These are phyloP conservation scores for Solanum neorickii DNA, from an alignment of 257 asterid genomes.

Conservation along the genomic window DNA sequence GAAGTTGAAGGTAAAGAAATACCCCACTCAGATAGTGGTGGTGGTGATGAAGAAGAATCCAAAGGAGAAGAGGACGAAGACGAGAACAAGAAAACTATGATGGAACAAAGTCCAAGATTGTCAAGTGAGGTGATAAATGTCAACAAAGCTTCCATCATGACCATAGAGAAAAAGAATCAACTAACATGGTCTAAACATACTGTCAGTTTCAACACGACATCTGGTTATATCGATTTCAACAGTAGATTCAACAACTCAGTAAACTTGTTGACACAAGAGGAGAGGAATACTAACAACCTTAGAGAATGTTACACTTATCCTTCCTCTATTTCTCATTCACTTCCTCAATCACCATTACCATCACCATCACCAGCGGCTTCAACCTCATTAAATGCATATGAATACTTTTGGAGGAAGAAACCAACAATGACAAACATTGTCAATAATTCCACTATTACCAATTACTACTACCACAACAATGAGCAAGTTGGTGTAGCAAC, in stretches of 20 bases:
- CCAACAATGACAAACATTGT: slow-evolving; percentile 6
- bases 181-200: slow-evolving; percentile 25
- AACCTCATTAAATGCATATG: slow-evolving; percentile 46
- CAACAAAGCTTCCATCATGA: slow-evolving; percentile 26
- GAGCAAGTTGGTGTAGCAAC: neutral
- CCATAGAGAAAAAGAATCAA: slow-evolving; percentile 19
- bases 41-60: neutral
- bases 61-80: neutral
- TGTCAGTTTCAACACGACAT: neutral
- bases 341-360: slow-evolving; percentile 16
- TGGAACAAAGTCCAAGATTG: slow-evolving; percentile 13
- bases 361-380: slow-evolving; percentile 7
- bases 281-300: neutral
- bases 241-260: slow-evolving; percentile 12
- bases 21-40: neutral
- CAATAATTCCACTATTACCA: slow-evolving; percentile 4
- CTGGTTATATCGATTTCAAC: neutral
- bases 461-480: neutral
- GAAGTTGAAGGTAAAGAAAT: slow-evolving; percentile 9
- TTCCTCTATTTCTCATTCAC: slow-evolving; percentile 27
- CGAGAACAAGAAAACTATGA: neutral
- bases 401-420: slow-evolving; percentile 63
- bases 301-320: slow-evolving; percentile 1
- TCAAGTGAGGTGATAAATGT: slow-evolving; percentile 24
- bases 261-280: slow-evolving; percentile 3